phyloP scores from a whole-genome alignment of 2,329 filamentous ascomycete species.

The Sporothrix schenckii region DNA sequence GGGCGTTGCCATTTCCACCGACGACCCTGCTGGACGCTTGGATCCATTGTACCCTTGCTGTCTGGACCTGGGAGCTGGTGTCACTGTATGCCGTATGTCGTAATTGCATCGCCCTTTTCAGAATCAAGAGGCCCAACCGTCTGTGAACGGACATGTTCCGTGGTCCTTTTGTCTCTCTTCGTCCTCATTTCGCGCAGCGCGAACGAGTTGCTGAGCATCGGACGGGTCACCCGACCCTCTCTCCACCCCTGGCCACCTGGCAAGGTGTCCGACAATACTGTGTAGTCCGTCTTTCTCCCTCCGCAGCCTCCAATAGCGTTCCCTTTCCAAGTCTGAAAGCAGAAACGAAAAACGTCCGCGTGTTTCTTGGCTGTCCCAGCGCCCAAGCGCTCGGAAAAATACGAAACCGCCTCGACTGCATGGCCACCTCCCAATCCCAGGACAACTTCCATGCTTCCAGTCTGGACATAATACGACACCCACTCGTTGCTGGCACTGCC shows the following conservation, averaged over 20 bases:
- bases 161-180: not conserved
- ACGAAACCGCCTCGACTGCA: not conserved
- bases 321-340: not conserved
- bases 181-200: not conserved
- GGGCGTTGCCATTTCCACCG: conserved; percentile 6
- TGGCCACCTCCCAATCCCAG: not conserved
- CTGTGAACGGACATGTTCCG: not conserved
- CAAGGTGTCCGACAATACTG: conserved; percentile 1
- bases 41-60: not conserved
- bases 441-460: too few relatives aligned
- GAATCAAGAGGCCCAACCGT: not conserved
- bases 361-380: conserved; percentile 14
- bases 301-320: not conserved
- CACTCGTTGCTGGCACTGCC: too few relatives aligned
- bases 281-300: not conserved
- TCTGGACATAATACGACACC: too few relatives aligned
- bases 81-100: too few relatives aligned
- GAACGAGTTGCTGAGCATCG: not conserved
- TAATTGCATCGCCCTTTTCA: not conserved
- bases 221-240: not conserved
- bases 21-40: not conserved
- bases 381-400: conserved; percentile 6
- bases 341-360: not conserved
- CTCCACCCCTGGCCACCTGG: not conserved
- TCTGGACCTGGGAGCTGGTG: not conserved